Evolutionary conservation across 129 eudicot genomes (phyloP), one percentile per base, ranked within the genome.

Genomic region (Pseudognaphalium luteoalbum): DNA sequence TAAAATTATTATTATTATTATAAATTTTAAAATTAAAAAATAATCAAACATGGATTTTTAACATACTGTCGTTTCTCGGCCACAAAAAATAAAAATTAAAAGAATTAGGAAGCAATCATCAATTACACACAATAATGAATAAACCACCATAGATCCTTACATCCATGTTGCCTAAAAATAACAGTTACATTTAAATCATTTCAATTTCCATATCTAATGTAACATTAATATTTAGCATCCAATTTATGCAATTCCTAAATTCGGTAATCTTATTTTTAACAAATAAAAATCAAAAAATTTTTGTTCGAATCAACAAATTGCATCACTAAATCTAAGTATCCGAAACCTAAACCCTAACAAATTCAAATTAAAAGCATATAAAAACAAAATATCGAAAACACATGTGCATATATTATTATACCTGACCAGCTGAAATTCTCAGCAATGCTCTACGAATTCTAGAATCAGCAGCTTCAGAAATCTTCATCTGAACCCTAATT

Each of bases 391-490:
- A 37, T 14, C 19, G 16, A 47, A 5, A 10, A 72, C 15, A 12
- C 54, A 34, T 57, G 4, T 57, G 73, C 0, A 70, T 9, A 29
- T 17, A 41, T 69, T 17, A 41, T 69, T 54, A 66, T 41, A 92
- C 98, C 99, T 95, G 99, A 7, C 94, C 90, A 91, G 99, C 99
- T 71, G 96, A 81, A 80, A 91, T 86, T 77, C 99, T 81, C 64
- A 95, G 74, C 81, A 95, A 80, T 72, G 90, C 99, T 37, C 99
- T 81, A 1, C 96, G 82, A 80, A 95, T 83, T 76, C 99, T 81
- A 7, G 99, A 89, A 83, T 95, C 99, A 0, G 75, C 81, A 66
- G 74, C 82, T 50, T 95, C 99, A 9, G 96, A 79, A 71, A 95
- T 81, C 90, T 83, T 85, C 99, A 95, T 95, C 87, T 95, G 99